These are phyloP conservation scores for Castanea mollissima DNA, from an alignment of 306 rosid genomes.

Conservation along the genomic window DNA sequence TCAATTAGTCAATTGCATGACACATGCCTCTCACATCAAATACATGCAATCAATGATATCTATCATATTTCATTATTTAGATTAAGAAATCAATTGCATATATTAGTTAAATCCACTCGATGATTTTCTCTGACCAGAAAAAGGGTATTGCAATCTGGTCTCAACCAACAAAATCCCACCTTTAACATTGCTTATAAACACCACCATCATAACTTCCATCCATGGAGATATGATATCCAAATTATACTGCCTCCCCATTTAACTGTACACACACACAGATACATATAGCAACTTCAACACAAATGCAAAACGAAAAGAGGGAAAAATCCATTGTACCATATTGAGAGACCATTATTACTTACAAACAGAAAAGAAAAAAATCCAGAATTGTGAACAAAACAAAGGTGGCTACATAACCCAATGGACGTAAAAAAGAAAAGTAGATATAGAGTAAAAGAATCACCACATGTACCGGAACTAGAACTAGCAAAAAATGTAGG, in stretches of 20 bases:
- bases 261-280: not conserved
- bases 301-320: not conserved
- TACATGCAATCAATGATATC: not conserved
- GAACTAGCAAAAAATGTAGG: not conserved
- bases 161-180: not conserved
- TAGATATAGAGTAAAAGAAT: not conserved
- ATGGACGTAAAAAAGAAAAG: not conserved
- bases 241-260: not conserved
- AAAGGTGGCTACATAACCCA: not conserved
- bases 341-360: not conserved
- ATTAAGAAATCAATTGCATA: not conserved
- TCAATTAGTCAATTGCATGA: too few species aligned
- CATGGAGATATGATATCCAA: conserved; percentile 17
- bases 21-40: not conserved
- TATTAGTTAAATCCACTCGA: not conserved
- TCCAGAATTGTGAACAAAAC: not conserved
- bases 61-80: not conserved
- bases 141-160: not conserved
- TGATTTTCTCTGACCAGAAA: not conserved
- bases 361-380: not conserved
- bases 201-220: conserved; percentile 4
- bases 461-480: conserved; percentile 26
- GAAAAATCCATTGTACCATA: not conserved
- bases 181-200: conserved; percentile 1
- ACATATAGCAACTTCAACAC: not conserved